Conservation (phyloP, 2,329 filamentous ascomycete species). For the Zymoseptoria brevis region DNA sequence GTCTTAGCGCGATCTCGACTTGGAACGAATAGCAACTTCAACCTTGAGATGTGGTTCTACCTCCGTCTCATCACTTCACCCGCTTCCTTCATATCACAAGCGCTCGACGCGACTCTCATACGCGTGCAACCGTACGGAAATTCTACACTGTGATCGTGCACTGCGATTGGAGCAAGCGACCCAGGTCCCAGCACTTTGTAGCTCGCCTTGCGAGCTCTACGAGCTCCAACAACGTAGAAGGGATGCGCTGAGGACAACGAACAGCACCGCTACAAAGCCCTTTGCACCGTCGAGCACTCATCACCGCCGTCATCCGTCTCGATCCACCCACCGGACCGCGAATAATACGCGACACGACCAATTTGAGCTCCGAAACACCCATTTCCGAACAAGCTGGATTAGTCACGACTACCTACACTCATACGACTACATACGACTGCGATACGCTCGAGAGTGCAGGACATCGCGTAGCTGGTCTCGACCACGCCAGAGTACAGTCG, state of each 20-base stretch:
- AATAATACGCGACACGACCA: constrained; percentile 4
- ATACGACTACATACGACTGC: not conserved
- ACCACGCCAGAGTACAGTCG: not conserved
- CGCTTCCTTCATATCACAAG: no score
- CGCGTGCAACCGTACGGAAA: no score
- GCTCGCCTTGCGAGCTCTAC: not conserved
- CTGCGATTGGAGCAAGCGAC: not conserved
- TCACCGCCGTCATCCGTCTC: constrained; percentile 12
- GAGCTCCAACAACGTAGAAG: not conserved
- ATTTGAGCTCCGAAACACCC: constrained; percentile 2
- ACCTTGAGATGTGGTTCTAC: not conserved
- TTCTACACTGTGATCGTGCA: not conserved
- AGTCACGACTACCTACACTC: constrained; percentile 7
- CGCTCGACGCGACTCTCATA: not conserved
- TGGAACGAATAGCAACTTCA: not conserved
- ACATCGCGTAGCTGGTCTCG: not conserved
- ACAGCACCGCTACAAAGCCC: not conserved
- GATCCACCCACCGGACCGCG: constrained; percentile 11
- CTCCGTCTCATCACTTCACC: not conserved
- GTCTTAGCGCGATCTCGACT: not conserved
- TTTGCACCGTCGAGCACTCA: constrained; percentile 2
- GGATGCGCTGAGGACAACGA: not conserved
- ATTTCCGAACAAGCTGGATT: constrained; percentile 6
- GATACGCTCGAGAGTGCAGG: constrained; percentile 2
- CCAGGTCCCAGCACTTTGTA: not conserved